Evolutionary conservation across 768 basidiomycete genomes (phyloP).

Genomic region (Tylopilus balloui): DNA sequence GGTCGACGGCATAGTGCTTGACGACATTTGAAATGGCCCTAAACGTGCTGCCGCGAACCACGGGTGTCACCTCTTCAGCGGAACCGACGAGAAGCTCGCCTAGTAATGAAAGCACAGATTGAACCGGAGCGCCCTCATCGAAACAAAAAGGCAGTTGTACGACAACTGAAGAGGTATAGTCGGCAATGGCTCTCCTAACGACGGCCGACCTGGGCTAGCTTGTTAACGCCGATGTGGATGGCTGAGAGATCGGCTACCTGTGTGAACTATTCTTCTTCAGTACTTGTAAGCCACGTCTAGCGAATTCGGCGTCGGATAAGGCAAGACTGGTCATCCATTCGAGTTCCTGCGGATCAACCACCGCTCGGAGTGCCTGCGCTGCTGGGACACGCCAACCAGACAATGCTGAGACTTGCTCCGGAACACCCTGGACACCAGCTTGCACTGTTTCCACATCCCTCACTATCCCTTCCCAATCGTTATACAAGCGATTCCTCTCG

Average conservation of each 20-base stretch:
- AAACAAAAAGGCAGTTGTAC: slow-evolving; percentile 7
- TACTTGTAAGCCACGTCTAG: slow-evolving; percentile 42
- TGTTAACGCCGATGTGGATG: slow-evolving; percentile 7
- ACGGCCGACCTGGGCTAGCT: slow-evolving; percentile 11
- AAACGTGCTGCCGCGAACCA: slow-evolving; percentile 44
- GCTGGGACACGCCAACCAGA: slow-evolving; percentile 23
- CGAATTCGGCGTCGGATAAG: slow-evolving; percentile 39
- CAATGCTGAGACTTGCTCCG: neutral
- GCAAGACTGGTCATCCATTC: slow-evolving; percentile 54
- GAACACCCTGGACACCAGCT: neutral
- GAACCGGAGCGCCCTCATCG: slow-evolving; percentile 17
- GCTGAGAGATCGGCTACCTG: slow-evolving; percentile 29
- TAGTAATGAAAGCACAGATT: slow-evolving; percentile 34
- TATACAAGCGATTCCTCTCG: slow-evolving; percentile 16
- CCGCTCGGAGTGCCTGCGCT: slow-evolving; percentile 31
- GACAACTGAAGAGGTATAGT: slow-evolving; percentile 18
- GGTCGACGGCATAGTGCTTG: slow-evolving; percentile 35
- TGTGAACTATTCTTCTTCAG: slow-evolving; percentile 39
- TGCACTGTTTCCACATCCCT: slow-evolving; percentile 12
- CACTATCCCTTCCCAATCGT: slow-evolving; percentile 11
- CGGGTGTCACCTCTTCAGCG: slow-evolving; percentile 40
- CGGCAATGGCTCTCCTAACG: slow-evolving; percentile 19
- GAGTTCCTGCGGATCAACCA: slow-evolving; percentile 44
- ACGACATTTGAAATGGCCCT: slow-evolving; percentile 39
- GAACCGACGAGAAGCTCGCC: slow-evolving; percentile 42